Base-by-base conservation (phyloP, 2,329 filamentous ascomycete species). In the Trichoderma cornu-damae region DNA sequence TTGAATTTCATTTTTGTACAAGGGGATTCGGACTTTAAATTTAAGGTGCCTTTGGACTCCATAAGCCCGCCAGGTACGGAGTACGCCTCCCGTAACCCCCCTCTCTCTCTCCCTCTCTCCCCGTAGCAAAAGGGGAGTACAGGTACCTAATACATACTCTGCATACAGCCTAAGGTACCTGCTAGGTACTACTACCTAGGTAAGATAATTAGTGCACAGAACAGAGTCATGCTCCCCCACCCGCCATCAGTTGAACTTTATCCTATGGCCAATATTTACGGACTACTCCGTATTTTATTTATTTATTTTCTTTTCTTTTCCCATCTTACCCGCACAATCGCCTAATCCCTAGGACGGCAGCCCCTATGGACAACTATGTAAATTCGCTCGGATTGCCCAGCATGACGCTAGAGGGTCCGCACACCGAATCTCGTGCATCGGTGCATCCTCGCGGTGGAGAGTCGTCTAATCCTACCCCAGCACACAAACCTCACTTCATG, bases 401-500 rank as follows among this genome's bases (percentile, higher is more conserved):
- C 42, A 35, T 18, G 30, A 22, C 30, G 42, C 42, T 38, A 55
- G 52, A 47, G 24, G 24, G 51, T n/a, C 30, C 9, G 42, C 38
- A 18, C 30, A 34, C 16, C 18, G 38, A 43, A 14, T 14, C 26
- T 54, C 30, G 14, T 30, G 40, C 51, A 35, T 54, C 51, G 28
- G 38, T 38, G 24, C 24, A 6, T 47, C 11, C 32, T 47, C 40
- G 32, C 52, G 32, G 38, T 55, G 52, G 32, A 44, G 42, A 47
- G 18, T 28, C 42, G 6, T 47, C 52, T n/a, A 37, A 47, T 22
- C 32, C 20, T 26, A 82, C 83, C 59, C 76, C 92, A 42, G 74
- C 93, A 28, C 86, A 86, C 38, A 83, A 81, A 62, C 76, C 38
- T 35, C 28, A 44, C 51, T 90, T 92, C 68, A 73, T 92, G 61